Evolutionary conservation across 1,284 basidiomycete genomes (phyloP).

Genomic region (Ganoderma leucocontextum): DNA sequence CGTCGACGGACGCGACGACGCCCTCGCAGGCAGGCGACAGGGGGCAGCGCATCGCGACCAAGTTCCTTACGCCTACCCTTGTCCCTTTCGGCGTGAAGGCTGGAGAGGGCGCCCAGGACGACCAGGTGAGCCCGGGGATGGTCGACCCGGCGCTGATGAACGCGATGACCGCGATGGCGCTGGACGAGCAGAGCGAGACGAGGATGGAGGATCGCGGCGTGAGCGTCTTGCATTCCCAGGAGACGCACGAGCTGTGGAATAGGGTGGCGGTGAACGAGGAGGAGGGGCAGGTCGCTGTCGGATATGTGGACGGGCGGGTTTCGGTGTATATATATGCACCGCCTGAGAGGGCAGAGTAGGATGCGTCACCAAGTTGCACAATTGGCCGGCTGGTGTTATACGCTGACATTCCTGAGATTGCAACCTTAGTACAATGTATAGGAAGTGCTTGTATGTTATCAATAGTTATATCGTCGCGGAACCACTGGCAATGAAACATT

Average conservation of each 20-base stretch:
- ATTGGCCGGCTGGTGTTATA: not conserved
- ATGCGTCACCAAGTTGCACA: conserved; percentile 14
- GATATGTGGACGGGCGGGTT: conserved; percentile 57
- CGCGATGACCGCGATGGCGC: conserved; percentile 25
- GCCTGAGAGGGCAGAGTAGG: not conserved
- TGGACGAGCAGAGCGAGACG: conserved; percentile 35
- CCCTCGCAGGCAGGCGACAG: conserved; percentile 50
- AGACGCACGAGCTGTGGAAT: conserved; percentile 57
- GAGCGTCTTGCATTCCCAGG: conserved; percentile 54
- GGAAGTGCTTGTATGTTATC: too few species aligned
- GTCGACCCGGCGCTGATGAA: conserved; percentile 13
- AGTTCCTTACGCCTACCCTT: conserved; percentile 38
- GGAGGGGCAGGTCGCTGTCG: conserved; percentile 65
- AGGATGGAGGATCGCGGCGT: conserved; percentile 36
- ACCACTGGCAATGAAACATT: too few species aligned
- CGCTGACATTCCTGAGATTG: too few species aligned
- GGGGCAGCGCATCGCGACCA: conserved; percentile 66
- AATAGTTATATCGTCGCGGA: too few species aligned
- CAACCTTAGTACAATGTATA: too few species aligned
- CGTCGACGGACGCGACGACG: conserved; percentile 54
- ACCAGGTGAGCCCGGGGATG: conserved; percentile 25
- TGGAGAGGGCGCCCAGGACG: conserved; percentile 16
- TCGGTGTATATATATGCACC: conserved; percentile 46
- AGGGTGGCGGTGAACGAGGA: conserved; percentile 64
- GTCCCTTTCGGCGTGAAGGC: not conserved